Conservation (phyloP, 306 rosid species). For the Astragalus membranaceus region DNA sequence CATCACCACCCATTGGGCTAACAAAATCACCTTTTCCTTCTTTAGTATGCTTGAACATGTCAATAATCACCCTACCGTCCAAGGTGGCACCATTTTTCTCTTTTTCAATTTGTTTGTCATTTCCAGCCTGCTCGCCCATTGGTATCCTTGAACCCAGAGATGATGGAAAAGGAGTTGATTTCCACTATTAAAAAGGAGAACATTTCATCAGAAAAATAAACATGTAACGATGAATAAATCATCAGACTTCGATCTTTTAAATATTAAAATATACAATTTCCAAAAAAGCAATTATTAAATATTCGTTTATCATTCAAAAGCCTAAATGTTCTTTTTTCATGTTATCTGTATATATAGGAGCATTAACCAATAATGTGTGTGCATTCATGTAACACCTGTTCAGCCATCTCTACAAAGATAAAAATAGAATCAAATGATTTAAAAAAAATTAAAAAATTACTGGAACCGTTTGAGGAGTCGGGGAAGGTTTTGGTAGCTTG, state of each 20-base stretch:
- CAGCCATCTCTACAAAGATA: neutral
- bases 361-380: neutral
- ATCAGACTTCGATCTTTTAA: neutral
- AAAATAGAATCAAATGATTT: neutral
- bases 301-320: neutral
- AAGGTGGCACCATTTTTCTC: constrained; percentile 19
- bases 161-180: constrained; percentile 56
- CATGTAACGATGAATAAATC: constrained; percentile 1
- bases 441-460: constrained; percentile 23
- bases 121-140: constrained; percentile 11
- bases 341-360: neutral
- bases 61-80: constrained; percentile 40
- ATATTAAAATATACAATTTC: neutral
- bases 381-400: neutral
- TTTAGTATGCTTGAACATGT: constrained; percentile 53
- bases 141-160: constrained; percentile 18
- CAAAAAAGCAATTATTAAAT: neutral
- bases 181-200: constrained; percentile 34
- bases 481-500: constrained; percentile 36
- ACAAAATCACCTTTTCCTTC: constrained; percentile 23
- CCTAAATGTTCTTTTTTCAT: neutral
- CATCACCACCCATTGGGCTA: constrained; percentile 22
- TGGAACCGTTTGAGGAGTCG: constrained; percentile 34
- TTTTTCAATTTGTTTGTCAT: constrained; percentile 26
- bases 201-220: neutral